Percentiles rank a stretch among this genome's conserved stretches.
phyloP scores from a whole-genome alignment of 176 grass and related monocot species.

The Miscanthus lutarioriparius region DNA sequence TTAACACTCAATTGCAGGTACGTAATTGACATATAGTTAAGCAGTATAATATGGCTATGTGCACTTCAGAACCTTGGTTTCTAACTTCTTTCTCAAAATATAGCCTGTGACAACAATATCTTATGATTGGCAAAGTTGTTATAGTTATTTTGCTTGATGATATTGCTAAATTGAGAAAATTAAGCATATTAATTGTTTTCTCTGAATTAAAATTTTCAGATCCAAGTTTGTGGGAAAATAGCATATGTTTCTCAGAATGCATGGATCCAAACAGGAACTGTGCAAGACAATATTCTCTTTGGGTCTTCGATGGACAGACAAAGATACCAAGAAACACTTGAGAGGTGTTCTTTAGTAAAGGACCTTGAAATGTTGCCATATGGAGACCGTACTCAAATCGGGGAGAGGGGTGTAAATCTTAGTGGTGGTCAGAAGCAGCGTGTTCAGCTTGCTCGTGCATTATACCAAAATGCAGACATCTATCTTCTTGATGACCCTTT shows the following conservation, averaged over 20 bases:
- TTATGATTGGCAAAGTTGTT: not conserved
- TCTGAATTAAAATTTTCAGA: constrained; percentile 41
- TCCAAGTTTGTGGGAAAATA: constrained; percentile 73
- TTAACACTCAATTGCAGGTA: not conserved
- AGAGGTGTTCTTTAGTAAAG: constrained; percentile 70
- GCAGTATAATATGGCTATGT: not conserved
- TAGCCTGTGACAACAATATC: not conserved
- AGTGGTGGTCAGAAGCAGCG: constrained; percentile 97
- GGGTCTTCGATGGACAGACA: constrained; percentile 64
- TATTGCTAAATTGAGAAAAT: not conserved
- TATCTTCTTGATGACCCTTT: constrained; percentile 97
- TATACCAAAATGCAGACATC: constrained; percentile 85
- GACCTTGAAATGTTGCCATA: constrained; percentile 83
- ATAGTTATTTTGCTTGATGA: constrained; percentile 1
- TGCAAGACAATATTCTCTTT: constrained; percentile 93
- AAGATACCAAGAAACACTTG: constrained; percentile 77
- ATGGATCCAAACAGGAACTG: constrained; percentile 90
- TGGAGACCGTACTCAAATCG: constrained; percentile 80
- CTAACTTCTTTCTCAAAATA: constrained; percentile 18
- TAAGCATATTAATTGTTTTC: not conserved
- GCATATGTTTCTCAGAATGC: constrained; percentile 93
- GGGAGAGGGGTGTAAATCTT: constrained; percentile 89
- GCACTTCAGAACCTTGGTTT: constrained; percentile 5
- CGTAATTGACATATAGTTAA: not conserved
- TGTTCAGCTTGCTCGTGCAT: constrained; percentile 84